These are phyloP conservation scores for Naegleria lovaniensis DNA, from an alignment of 208 protist genomes.

Conservation along the genomic window DNA sequence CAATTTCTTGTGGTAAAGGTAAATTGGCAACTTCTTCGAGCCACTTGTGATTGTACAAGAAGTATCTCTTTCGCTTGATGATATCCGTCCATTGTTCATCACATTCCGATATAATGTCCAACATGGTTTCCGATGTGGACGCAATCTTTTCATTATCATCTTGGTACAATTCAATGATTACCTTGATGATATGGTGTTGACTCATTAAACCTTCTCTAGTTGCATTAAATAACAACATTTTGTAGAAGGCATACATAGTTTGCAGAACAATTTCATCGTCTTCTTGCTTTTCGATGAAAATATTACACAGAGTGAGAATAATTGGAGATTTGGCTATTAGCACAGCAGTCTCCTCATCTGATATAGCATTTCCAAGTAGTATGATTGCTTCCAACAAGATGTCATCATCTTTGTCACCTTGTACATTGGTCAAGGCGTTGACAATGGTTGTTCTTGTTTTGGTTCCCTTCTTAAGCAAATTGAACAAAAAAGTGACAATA, in stretches of 20 bases:
- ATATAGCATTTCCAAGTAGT: constrained; percentile 21
- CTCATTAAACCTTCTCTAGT: constrained; percentile 30
- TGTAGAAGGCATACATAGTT: constrained; percentile 27
- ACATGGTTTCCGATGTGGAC: background rate
- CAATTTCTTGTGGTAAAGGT: background rate
- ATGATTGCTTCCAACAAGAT: constrained; percentile 38
- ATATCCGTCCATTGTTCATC: constrained; percentile 9
- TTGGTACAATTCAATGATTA: background rate
- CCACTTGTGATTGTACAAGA: background rate
- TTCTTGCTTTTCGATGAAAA: constrained; percentile 33
- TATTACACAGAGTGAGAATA: constrained; percentile 28
- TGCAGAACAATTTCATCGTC: constrained; percentile 42
- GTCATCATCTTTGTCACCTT: constrained; percentile 31
- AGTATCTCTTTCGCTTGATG: background rate
- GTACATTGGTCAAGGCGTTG: background rate
- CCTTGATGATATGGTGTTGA: constrained; percentile 13
- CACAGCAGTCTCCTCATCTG: constrained; percentile 1
- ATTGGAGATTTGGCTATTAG: constrained; percentile 27
- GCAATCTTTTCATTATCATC: background rate
- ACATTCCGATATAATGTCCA: constrained; percentile 15
- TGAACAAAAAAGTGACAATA: constrained; percentile 32
- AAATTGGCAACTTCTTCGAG: background rate
- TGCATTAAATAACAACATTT: constrained; percentile 16
- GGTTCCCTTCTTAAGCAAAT: background rate
- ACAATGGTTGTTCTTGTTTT: constrained; percentile 1